Evolutionary conservation across 495 filamentous ascomycete species (phyloP), one percentile per base, ranked within the genome.

Genomic region (Pyronema domesticum): DNA sequence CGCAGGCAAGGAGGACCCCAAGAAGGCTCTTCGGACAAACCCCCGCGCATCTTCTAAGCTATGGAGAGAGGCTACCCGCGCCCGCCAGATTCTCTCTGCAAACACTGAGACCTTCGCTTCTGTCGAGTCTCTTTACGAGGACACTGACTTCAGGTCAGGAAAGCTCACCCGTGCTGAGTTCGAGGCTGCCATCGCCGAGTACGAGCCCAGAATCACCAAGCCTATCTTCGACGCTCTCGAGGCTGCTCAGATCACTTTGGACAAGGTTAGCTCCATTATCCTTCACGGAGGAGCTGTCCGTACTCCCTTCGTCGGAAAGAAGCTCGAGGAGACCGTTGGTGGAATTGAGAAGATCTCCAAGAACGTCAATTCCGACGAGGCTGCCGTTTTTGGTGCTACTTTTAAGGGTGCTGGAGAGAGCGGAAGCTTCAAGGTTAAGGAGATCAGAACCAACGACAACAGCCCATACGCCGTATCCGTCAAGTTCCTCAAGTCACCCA

Each of bases 301-400:
- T 37, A 96, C 89, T 23, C 93, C 93, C 6, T 95, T 96, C 57
- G 86, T 99, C 6, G 89, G 95, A 65, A 88, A 80, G 68, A 74
- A 83, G 65, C 78, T 99, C 30, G 91, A 95, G 70, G 79, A 77
- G 47, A 65, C 83, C 47, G 76, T 80, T 33, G 83, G 83, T 8
- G 74, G 73, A 13, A 72, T 78, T 6, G 78, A 81, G 49, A 95
- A 94, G 72, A 73, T 99, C 55, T 80, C 85, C 53, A 81, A 82
- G 60, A 96, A 89, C 62, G 93, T 99, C 60, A 99, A 99, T 69
- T 82, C 89, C 30, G 93, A 99, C 67, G 93, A 99, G 70, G 80
- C 93, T 13, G 91, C 93, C 47, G 91, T 94, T 13, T 94, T 99
- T 68, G 93, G 93, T 59, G 93, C 93, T 49, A 87, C 86, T 15